phyloP scores from a whole-genome alignment of 352 stramenopile genomes.

The Pythium scleroteichum region DNA sequence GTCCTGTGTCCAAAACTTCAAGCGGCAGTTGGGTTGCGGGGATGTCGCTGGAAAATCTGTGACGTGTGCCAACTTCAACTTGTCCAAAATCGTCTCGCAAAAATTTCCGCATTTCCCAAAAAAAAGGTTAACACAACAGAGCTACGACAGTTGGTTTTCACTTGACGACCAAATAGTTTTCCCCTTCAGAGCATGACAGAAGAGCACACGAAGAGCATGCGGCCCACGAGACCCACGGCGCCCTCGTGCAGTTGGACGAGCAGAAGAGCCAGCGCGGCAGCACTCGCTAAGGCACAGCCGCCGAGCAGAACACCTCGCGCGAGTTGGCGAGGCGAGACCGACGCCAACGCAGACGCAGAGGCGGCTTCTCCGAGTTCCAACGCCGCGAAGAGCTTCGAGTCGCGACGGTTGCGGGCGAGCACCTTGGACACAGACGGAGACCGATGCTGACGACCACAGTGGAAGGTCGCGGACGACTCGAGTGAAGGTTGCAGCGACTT shows the following conservation, averaged over 20 bases:
- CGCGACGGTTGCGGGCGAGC: background rate
- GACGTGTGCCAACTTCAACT: conserved; percentile 20
- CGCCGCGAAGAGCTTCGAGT: conserved; percentile 6
- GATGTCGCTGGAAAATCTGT: background rate
- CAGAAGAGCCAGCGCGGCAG: background rate
- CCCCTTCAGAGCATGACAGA: too few species aligned
- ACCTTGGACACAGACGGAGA: background rate
- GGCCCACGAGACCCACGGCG: background rate
- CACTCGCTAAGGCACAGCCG: background rate
- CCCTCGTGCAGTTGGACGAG: background rate
- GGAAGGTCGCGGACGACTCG: too few species aligned
- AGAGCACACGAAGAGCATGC: background rate
- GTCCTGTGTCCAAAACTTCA: conserved; percentile 17
- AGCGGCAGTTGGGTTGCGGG: conserved; percentile 10
- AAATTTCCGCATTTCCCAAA: background rate
- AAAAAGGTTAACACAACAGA: too few species aligned
- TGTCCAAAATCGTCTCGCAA: background rate
- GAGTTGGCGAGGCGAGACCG: background rate
- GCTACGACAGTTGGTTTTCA: too few species aligned
- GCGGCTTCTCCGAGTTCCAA: conserved; percentile 5
- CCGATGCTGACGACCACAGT: too few species aligned
- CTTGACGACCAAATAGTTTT: too few species aligned
- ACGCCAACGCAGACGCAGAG: background rate
- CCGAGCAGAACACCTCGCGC: background rate
- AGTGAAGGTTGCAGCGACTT: background rate